Conservation (phyloP, 768 basidiomycete species). For the Trametes cingulata region DNA sequence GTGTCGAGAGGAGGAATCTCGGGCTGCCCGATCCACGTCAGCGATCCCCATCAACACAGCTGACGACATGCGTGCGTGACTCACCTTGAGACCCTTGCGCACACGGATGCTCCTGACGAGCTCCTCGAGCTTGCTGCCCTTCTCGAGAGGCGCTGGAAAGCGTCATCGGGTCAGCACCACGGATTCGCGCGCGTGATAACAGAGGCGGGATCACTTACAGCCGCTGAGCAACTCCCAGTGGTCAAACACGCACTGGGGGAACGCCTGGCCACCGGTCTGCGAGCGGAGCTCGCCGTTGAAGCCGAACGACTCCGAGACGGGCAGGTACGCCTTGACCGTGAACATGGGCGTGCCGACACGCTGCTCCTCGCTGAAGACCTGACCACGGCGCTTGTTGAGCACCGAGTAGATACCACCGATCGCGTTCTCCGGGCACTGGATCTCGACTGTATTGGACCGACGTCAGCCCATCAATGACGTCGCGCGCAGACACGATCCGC, state of each 20-base stretch:
- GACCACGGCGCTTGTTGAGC: constrained; percentile 96
- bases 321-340: constrained; percentile 96
- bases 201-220: constrained; percentile 49
- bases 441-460: constrained; percentile 65
- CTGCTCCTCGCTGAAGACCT: constrained; percentile 98
- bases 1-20: constrained; percentile 86
- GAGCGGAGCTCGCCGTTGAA: constrained; percentile 96
- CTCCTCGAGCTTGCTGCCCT: constrained; percentile 89
- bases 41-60: not conserved
- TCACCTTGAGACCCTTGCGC: constrained; percentile 94
- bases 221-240: constrained; percentile 89
- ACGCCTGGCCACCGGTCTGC: constrained; percentile 94
- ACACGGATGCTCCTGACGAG: constrained; percentile 79
- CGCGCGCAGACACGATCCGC: not conserved
- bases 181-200: constrained; percentile 15
- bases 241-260: constrained; percentile 95
- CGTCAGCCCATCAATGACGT: constrained; percentile 17
- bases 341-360: constrained; percentile 98
- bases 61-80: constrained; percentile 5
- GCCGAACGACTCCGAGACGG: constrained; percentile 91
- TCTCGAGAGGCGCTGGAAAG: constrained; percentile 73
- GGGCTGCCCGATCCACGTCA: constrained; percentile 47
- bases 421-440: constrained; percentile 96
- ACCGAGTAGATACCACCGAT: constrained; percentile 96
- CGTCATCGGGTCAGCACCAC: constrained; percentile 4